A percentile compares a stretch with the other conserved stretches of the same genome.
Conservation (phyloP, 2,329 filamentous ascomycete species). For the Beauveria caledonica region DNA sequence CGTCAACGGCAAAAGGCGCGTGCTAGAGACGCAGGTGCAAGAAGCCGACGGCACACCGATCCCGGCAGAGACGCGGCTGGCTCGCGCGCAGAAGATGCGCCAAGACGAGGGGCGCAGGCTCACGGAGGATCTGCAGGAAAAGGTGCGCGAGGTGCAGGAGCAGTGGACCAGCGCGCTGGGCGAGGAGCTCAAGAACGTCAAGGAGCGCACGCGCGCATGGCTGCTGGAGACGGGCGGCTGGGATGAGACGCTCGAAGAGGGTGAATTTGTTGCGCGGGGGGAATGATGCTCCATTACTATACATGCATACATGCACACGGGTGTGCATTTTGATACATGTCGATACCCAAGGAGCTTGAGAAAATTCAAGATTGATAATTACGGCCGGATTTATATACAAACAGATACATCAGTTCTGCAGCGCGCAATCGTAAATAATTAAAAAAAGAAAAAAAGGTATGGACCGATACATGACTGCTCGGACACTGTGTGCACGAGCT, state of each 20-base stretch:
- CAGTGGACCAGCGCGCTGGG: constrained; percentile 89
- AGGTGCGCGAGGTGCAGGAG: constrained; percentile 81
- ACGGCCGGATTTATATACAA: constrained; percentile 2
- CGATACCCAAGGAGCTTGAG: constrained; percentile 22
- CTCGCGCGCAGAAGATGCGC: constrained; percentile 47
- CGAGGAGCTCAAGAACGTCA: constrained; percentile 62
- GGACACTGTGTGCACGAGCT: not conserved
- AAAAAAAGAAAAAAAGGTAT: not conserved
- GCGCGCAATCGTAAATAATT: not conserved
- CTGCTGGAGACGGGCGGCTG: constrained; percentile 74
- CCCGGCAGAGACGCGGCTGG: constrained; percentile 25
- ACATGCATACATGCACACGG: not conserved
- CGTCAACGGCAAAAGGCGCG: constrained; percentile 58
- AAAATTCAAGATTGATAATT: not conserved
- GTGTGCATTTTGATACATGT: constrained; percentile 10
- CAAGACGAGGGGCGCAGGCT: constrained; percentile 60
- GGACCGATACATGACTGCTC: not conserved
- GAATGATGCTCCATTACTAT: not conserved
- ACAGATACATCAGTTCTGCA: not conserved
- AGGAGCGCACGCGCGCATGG: constrained; percentile 64
- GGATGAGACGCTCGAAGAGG: constrained; percentile 66
- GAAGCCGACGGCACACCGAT: constrained; percentile 28
- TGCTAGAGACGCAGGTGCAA: constrained; percentile 56
- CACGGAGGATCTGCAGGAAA: constrained; percentile 86
- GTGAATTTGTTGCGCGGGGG: constrained; percentile 39